These are phyloP conservation scores for Oryza glaberrima DNA, from an alignment of 176 grass and related monocot species.

Conservation along the genomic window DNA sequence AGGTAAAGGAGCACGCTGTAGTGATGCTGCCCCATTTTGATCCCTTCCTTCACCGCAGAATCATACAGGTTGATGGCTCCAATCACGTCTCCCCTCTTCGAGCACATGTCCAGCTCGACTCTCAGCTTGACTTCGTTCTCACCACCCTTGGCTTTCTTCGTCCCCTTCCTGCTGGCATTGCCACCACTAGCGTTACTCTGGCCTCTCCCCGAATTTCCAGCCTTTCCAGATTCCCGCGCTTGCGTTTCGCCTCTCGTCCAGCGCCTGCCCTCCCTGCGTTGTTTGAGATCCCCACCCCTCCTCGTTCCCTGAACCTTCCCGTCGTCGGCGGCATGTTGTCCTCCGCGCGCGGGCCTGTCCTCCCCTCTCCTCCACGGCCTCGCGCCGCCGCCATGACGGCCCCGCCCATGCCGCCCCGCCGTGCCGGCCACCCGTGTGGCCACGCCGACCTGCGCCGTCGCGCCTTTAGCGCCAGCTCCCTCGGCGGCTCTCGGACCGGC, in stretches of 20 bases:
- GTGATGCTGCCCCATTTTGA: constrained; percentile 60
- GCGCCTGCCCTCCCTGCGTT: not conserved
- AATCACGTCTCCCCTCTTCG: constrained; percentile 65
- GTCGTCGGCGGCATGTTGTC: not conserved
- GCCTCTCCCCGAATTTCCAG: constrained; percentile 2
- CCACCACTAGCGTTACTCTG: constrained; percentile 7
- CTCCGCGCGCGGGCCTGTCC: constrained; percentile 13
- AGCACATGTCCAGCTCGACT: constrained; percentile 68
- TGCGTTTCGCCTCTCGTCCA: constrained; percentile 19
- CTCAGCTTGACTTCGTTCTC: constrained; percentile 45
- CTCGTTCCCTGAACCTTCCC: not conserved
- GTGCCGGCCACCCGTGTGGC: not conserved
- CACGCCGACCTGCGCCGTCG: not conserved
- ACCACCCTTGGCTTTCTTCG: constrained; percentile 23
- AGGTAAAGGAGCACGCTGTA: constrained; percentile 76
- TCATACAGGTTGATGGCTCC: constrained; percentile 60
- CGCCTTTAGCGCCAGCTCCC: not conserved
- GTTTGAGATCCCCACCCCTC: not conserved
- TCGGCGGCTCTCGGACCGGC: not conserved
- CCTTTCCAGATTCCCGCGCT: constrained; percentile 14
- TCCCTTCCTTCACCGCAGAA: constrained; percentile 41
- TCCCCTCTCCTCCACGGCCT: constrained; percentile 34
- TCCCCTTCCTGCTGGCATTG: constrained; percentile 27
- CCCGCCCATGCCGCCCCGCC: not conserved
- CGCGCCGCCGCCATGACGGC: not conserved